Percentiles rank a stretch among this genome's conserved stretches.
Conservation (phyloP, 805 yeast species). For the Candida krabiensis region DNA sequence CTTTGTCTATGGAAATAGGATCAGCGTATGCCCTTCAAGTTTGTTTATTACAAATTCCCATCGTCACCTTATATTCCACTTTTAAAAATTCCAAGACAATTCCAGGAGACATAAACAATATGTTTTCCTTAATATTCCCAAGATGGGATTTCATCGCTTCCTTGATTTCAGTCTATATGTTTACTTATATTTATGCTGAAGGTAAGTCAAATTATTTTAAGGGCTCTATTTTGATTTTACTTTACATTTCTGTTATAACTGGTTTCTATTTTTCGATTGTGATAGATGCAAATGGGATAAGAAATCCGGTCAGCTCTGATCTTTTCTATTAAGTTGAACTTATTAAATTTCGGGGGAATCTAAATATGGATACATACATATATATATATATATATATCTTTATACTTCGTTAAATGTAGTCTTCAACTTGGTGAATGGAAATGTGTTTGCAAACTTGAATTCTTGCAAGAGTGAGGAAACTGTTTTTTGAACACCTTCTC, state of each 20-base stretch:
- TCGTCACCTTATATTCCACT: constrained; percentile 77
- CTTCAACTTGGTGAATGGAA: too few species aligned
- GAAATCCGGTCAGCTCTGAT: too few species aligned
- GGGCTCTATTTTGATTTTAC: constrained; percentile 81
- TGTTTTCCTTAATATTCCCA: constrained; percentile 87
- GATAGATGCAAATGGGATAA: constrained; percentile 33
- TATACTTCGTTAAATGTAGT: constrained; percentile 15
- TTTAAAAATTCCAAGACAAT: constrained; percentile 38
- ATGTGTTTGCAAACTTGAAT: too few species aligned
- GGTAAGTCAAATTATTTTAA: constrained; percentile 96
- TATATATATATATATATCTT: not conserved
- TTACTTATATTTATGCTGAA: constrained; percentile 92
- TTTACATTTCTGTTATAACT: constrained; percentile 69
- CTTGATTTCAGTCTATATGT: constrained; percentile 80
- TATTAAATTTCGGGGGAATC: not conserved
- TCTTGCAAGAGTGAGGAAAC: too few species aligned
- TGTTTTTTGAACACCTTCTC: too few species aligned
- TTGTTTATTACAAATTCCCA: constrained; percentile 89
- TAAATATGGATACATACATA: constrained; percentile 6
- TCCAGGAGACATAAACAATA: constrained; percentile 35
- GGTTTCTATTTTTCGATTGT: constrained; percentile 74
- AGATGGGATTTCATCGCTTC: constrained; percentile 92
- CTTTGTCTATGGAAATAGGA: constrained; percentile 96
- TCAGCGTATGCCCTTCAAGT: constrained; percentile 97
- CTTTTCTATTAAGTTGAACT: too few species aligned